phyloP scores from a whole-genome alignment of 2,329 filamentous ascomycete species.

The Penicillium vulpinum region DNA sequence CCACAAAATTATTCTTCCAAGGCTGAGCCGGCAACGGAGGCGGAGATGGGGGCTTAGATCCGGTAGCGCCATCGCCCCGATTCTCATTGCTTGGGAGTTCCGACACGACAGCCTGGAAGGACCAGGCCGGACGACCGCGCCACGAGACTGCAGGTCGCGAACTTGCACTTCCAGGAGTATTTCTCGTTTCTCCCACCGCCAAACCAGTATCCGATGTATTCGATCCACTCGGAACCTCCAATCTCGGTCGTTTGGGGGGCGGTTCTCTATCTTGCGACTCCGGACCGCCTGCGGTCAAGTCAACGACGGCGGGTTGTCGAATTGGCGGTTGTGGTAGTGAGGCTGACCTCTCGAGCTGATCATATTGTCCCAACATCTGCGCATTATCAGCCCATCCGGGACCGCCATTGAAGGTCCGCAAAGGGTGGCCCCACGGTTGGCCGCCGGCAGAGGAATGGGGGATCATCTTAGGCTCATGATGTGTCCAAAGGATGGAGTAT shows the following conservation, averaged over 20 bases:
- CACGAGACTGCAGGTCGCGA: conserved; percentile 33
- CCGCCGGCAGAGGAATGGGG: conserved; percentile 43
- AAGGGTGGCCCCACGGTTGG: conserved; percentile 40
- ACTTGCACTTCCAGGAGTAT: conserved; percentile 27
- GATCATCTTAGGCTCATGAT: conserved; percentile 45
- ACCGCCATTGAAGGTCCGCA: conserved; percentile 34
- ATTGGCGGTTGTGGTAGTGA: conserved; percentile 24
- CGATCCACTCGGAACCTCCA: conserved; percentile 33
- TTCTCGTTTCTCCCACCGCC: conserved; percentile 29
- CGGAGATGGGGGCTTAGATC: conserved; percentile 30
- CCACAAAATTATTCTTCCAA: conserved; percentile 32
- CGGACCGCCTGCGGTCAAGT: conserved; percentile 34
- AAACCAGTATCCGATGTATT: conserved; percentile 25
- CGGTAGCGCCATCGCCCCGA: conserved; percentile 21
- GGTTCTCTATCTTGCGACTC: conserved; percentile 39
- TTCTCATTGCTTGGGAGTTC: conserved; percentile 33
- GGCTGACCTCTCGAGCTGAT: conserved; percentile 28
- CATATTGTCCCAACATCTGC: conserved; percentile 25
- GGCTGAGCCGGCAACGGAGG: conserved; percentile 41
- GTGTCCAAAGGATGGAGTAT: conserved; percentile 27
- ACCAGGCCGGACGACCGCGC: conserved; percentile 42
- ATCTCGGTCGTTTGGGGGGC: conserved; percentile 37
- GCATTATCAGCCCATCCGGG: conserved; percentile 29
- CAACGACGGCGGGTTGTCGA: conserved; percentile 37
- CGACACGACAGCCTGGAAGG: conserved; percentile 39